Conservation (phyloP, 805 yeast genomes). For the Yamadazyma sp. region DNA sequence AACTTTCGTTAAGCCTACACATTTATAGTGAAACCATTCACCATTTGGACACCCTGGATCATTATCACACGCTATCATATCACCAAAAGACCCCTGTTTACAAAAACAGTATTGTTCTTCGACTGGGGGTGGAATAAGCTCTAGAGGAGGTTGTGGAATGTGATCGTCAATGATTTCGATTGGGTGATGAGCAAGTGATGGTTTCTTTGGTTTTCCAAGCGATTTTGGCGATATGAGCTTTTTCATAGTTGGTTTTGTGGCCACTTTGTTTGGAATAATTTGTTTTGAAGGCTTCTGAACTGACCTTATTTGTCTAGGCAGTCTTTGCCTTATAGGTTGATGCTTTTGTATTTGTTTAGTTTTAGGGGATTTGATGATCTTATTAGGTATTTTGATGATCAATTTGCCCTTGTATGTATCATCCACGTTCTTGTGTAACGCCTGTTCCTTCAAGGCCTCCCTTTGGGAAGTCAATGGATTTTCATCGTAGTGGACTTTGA, state of each 20-base stretch:
- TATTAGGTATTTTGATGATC: neutral
- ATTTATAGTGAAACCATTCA: conserved; percentile 46
- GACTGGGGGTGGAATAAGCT: neutral
- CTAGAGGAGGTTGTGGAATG: no score
- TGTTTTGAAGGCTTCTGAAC: no score
- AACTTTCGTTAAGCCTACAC: conserved; percentile 39
- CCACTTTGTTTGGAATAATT: no score
- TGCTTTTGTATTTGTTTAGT: conserved; percentile 3
- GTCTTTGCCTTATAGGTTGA: no score
- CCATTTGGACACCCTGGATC: conserved; percentile 39
- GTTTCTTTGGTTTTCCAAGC: no score
- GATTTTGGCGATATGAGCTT: no score
- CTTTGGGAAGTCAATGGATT: conserved; percentile 36
- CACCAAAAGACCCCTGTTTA: conserved; percentile 90
- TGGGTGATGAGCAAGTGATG: no score
- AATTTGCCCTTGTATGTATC: neutral
- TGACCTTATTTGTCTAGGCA: no score
- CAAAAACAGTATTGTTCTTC: conserved; percentile 72
- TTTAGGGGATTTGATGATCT: neutral
- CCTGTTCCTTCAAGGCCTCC: conserved; percentile 35
- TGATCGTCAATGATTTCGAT: no score
- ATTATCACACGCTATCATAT: conserved; percentile 95
- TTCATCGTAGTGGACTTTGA: conserved; percentile 30
- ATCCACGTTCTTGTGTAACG: conserved; percentile 9
- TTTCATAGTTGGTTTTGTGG: no score